phyloP scores from a whole-genome alignment of 805 yeast species.

The Kodamaea sagamina region DNA sequence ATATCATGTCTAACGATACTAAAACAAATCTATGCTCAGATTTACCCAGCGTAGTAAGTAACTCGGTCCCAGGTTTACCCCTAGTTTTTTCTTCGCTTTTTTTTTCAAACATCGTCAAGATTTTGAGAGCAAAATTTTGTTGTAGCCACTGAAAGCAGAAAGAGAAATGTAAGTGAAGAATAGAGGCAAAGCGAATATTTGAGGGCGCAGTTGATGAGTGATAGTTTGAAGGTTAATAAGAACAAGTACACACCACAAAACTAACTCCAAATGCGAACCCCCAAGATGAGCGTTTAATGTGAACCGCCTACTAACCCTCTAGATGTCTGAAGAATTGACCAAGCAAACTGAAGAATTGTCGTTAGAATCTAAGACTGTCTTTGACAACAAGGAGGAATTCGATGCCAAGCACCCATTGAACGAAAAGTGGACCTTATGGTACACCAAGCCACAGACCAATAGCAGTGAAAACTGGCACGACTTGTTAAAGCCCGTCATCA shows the following conservation, averaged over 20 bases:
- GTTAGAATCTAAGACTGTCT: slow-evolving; percentile 51
- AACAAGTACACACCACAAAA: too few species aligned
- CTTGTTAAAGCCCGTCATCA: slow-evolving; percentile 86
- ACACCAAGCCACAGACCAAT: slow-evolving; percentile 87
- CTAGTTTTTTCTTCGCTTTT: slow-evolving; percentile 4
- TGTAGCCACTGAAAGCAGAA: slow-evolving; percentile 1
- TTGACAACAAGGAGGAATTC: slow-evolving; percentile 63
- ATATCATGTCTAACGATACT: not conserved
- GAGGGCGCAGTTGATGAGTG: not conserved
- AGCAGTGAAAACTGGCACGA: slow-evolving; percentile 87
- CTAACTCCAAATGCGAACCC: too few species aligned
- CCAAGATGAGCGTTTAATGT: not conserved
- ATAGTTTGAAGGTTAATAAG: too few species aligned
- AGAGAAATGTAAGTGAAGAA: slow-evolving; percentile 1
- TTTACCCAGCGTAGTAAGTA: slow-evolving; percentile 15
- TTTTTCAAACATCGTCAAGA: slow-evolving; percentile 18
- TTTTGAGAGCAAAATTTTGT: slow-evolving; percentile 11
- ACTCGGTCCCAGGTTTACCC: slow-evolving; percentile 20
- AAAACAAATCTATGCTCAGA: slow-evolving; percentile 11
- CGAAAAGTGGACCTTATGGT: slow-evolving; percentile 95
- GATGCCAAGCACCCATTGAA: slow-evolving; percentile 86
- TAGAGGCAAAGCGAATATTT: not conserved
- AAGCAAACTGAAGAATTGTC: slow-evolving; percentile 46
- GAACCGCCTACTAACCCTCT: slow-evolving; percentile 12
- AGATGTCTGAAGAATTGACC: slow-evolving; percentile 49